Conservation (phyloP, 495 filamentous ascomycete species). For the Gamarada debralockiae region DNA sequence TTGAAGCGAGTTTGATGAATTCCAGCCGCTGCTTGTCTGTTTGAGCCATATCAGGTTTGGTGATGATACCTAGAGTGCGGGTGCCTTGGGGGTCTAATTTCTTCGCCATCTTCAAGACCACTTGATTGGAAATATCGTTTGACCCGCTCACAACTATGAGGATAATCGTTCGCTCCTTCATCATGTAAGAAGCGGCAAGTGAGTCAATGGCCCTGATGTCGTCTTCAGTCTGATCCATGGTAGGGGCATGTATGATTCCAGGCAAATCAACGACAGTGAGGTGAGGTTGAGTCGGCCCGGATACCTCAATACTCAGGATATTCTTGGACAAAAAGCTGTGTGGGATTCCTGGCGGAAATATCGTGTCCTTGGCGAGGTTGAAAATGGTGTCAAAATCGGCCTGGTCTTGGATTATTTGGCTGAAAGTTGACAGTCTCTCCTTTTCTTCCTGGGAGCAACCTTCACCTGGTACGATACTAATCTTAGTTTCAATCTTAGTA, state of each 20-base stretch:
- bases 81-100: conserved; percentile 35
- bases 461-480: no score
- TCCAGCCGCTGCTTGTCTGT: conserved; percentile 32
- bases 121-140: conserved; percentile 46
- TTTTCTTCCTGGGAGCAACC: no score
- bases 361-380: no score
- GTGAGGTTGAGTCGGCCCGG: conserved; percentile 44
- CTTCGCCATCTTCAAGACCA: conserved; percentile 39
- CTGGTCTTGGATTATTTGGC: no score
- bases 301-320: no score
- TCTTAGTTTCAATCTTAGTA: no score
- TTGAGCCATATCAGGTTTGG: conserved; percentile 46
- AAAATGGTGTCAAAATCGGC: no score
- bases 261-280: conserved; percentile 55
- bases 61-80: conserved; percentile 47
- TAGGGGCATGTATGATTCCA: conserved; percentile 43
- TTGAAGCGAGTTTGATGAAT: conserved; percentile 41
- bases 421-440: no score
- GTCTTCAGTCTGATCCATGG: conserved; percentile 38
- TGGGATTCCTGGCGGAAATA: no score
- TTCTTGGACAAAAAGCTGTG: no score
- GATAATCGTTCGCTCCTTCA: conserved; percentile 42
- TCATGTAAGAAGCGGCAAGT: conserved; percentile 44
- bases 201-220: conserved; percentile 35
- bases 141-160: conserved; percentile 49